phyloP scores from a whole-genome alignment of 495 filamentous ascomycete genomes.

The Xylaria cubensis region DNA sequence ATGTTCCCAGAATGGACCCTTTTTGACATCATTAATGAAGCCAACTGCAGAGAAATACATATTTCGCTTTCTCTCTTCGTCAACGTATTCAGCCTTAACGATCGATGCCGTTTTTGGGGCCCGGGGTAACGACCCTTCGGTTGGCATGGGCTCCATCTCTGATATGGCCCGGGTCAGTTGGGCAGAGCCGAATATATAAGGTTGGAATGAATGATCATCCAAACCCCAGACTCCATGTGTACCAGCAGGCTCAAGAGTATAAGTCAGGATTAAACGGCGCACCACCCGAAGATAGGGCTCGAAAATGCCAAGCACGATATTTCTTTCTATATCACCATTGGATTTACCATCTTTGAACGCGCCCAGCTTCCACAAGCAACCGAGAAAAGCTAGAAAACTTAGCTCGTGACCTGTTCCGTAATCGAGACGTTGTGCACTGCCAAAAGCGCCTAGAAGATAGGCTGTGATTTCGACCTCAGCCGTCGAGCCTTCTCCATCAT shows the following conservation, averaged over 20 bases:
- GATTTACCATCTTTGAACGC: constrained; percentile 69
- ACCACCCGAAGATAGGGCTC: constrained; percentile 85
- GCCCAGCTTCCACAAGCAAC: constrained; percentile 86
- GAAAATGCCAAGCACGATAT: constrained; percentile 79
- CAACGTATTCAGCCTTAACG: constrained; percentile 68
- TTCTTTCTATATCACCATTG: constrained; percentile 64
- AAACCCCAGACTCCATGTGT: constrained; percentile 96
- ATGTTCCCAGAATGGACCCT: constrained; percentile 97
- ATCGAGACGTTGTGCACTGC: constrained; percentile 86
- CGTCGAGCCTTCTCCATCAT: constrained; percentile 19
- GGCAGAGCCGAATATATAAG: constrained; percentile 94
- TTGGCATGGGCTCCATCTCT: constrained; percentile 64
- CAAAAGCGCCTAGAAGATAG: constrained; percentile 88
- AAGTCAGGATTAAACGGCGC: constrained; percentile 83
- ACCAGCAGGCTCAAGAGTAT: constrained; percentile 94
- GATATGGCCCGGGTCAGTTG: constrained; percentile 81
- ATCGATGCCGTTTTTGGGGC: constrained; percentile 76
- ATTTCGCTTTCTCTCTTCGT: constrained; percentile 72
- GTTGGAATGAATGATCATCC: constrained; percentile 96
- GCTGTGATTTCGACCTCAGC: constrained; percentile 67
- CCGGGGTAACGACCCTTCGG: constrained; percentile 75
- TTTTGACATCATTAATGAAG: constrained; percentile 98
- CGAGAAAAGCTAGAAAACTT: constrained; percentile 91
- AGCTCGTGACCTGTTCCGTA: constrained; percentile 97
- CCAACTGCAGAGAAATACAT: constrained; percentile 99